A percentile compares a stretch with the other conserved stretches of the same genome.
These are phyloP conservation scores for Geranium brycei DNA, from an alignment of 345 rosid species.

Conservation along the genomic window DNA sequence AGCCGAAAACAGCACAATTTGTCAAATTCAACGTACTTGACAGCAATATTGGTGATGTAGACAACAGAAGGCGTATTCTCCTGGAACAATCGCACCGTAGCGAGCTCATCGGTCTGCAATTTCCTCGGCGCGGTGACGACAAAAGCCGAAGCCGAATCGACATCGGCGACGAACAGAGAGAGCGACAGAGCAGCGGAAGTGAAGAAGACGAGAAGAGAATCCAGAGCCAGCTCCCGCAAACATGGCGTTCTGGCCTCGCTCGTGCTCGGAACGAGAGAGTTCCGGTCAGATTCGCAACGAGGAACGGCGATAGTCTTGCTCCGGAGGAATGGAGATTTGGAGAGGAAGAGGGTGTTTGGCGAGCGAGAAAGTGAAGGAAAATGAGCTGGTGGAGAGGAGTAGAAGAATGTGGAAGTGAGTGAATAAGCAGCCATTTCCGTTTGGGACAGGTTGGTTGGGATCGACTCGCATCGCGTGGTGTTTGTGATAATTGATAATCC, in stretches of 20 bases:
- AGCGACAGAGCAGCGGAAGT: constrained; percentile 61
- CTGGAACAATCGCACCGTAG: constrained; percentile 78
- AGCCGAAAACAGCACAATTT: background rate
- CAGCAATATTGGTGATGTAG: constrained; percentile 91
- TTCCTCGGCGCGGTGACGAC: constrained; percentile 56
- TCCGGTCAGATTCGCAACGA: constrained; percentile 9
- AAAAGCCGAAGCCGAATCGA: constrained; percentile 55
- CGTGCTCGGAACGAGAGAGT: constrained; percentile 5
- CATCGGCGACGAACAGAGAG: constrained; percentile 38
- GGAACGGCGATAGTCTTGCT: no score
- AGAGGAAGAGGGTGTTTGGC: constrained; percentile 1
- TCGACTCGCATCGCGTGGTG: background rate
- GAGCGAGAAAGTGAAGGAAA: constrained; percentile 15
- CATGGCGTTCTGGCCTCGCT: background rate
- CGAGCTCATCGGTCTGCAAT: constrained; percentile 76
- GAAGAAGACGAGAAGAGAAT: constrained; percentile 44
- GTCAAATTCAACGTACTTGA: constrained; percentile 23
- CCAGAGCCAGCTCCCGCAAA: constrained; percentile 11
- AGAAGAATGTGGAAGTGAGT: constrained; percentile 36
- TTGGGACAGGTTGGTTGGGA: constrained; percentile 7
- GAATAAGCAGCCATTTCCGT: constrained; percentile 42
- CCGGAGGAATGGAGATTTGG: no score
- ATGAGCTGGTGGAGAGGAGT: constrained; percentile 13
- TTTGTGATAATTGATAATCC: background rate
- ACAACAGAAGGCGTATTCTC: constrained; percentile 97